Evolutionary conservation across 1,139 yeast genomes (phyloP).

Genomic region (Meyerozyma carpophila): DNA sequence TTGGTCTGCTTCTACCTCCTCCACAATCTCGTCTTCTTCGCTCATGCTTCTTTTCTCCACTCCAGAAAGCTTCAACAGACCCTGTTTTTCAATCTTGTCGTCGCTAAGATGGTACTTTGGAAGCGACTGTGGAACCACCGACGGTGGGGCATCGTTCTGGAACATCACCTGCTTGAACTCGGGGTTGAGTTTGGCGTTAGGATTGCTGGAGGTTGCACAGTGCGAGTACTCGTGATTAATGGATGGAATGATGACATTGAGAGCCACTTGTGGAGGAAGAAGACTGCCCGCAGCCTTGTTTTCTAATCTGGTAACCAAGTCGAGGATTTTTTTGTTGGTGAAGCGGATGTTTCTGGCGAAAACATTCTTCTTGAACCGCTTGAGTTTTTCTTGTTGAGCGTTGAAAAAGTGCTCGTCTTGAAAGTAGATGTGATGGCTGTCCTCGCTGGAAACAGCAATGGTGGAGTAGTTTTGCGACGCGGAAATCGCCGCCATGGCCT

Average conservation of each 20-base stretch:
- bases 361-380: slow-evolving; percentile 16
- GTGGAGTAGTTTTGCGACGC: slow-evolving; percentile 22
- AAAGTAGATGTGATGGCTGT: slow-evolving; percentile 26
- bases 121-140: neutral
- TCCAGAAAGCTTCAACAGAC: slow-evolving; percentile 6
- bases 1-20: slow-evolving; percentile 1
- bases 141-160: neutral
- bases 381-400: slow-evolving; percentile 8
- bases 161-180: slow-evolving; percentile 6
- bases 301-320: slow-evolving; percentile 14
- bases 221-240: slow-evolving; percentile 22
- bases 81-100: slow-evolving; percentile 6
- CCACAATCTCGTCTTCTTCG: neutral
- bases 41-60: slow-evolving; percentile 4
- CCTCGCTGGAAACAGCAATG: slow-evolving; percentile 23
- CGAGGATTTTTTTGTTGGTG: slow-evolving; percentile 19
- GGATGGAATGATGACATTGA: slow-evolving; percentile 30
- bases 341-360: slow-evolving; percentile 22
- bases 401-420: slow-evolving; percentile 25
- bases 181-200: slow-evolving; percentile 6
- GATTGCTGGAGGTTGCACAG: slow-evolving; percentile 17
- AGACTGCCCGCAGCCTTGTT: slow-evolving; percentile 1
- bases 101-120: slow-evolving; percentile 8
- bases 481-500: slow-evolving; percentile 16
- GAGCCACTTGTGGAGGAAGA: slow-evolving; percentile 7